These are phyloP conservation scores for Agapanthus africanus DNA, from an alignment of 106 monocot species.

Conservation along the genomic window DNA sequence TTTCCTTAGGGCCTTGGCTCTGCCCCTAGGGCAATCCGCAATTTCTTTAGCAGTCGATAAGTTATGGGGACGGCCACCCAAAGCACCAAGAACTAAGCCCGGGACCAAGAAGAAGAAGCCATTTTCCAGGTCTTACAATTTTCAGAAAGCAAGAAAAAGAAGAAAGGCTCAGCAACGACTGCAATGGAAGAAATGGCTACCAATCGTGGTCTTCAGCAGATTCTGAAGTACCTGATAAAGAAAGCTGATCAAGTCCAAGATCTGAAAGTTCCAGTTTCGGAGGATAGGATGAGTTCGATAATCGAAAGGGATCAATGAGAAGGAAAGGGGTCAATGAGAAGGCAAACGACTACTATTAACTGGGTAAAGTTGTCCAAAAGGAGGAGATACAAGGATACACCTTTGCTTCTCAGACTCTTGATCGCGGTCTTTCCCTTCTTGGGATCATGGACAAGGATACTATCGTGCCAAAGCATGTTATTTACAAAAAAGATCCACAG, in stretches of 20 bases:
- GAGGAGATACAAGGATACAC: conserved; percentile 40
- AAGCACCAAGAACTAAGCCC: conserved; percentile 19
- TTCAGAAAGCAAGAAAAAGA: conserved; percentile 25
- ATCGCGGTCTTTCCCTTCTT: conserved; percentile 89
- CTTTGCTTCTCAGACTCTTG: conserved; percentile 67
- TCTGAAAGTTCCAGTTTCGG: conserved; percentile 29
- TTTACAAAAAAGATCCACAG: not conserved
- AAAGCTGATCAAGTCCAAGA: not conserved
- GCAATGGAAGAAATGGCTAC: conserved; percentile 19
- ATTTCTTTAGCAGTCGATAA: conserved; percentile 57
- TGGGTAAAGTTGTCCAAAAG: conserved; percentile 48
- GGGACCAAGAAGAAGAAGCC: conserved; percentile 31
- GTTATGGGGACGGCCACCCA: conserved; percentile 47
- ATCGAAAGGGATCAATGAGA: conserved; percentile 3
- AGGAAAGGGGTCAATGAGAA: not conserved
- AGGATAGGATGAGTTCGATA: conserved; percentile 83
- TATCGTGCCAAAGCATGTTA: conserved; percentile 14
- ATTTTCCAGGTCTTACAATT: conserved; percentile 14
- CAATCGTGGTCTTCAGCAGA: conserved; percentile 36
- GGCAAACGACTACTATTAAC: no score
- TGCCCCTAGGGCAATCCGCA: conserved; percentile 80
- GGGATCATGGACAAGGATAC: conserved; percentile 72
- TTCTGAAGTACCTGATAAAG: conserved; percentile 2
- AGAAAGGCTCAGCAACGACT: not conserved
- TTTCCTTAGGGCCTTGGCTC: conserved; percentile 76